Conservation (phyloP, 257 asterid genomes). For the Przewalskia tangutica region DNA sequence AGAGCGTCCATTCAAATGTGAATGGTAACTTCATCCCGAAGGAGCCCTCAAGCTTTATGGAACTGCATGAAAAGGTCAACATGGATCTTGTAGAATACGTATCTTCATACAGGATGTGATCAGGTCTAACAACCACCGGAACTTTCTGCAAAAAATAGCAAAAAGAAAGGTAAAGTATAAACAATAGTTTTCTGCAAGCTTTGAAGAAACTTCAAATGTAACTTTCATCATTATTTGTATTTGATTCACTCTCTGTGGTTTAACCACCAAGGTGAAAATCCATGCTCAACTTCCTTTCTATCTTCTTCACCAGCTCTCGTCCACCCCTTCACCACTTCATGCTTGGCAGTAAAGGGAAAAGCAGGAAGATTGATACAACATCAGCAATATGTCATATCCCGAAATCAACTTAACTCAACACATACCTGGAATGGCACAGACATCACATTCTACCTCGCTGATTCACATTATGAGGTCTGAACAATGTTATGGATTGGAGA, state of each 20-base stretch:
- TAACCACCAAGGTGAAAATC: not conserved
- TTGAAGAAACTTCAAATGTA: not conserved
- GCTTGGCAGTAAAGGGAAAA: not conserved
- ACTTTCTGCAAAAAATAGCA: conserved; percentile 37
- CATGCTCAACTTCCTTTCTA: not conserved
- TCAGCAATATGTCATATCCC: not conserved
- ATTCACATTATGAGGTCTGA: not conserved
- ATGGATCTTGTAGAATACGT: conserved; percentile 27
- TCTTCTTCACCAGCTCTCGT: not conserved
- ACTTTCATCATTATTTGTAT: not conserved
- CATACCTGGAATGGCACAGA: not conserved
- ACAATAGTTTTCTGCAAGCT: not conserved
- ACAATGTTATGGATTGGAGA: not conserved
- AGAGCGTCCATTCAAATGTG: conserved; percentile 38
- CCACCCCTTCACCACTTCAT: not conserved
- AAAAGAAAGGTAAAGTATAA: not conserved
- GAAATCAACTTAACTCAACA: not conserved
- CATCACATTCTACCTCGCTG: not conserved
- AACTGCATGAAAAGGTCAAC: conserved; percentile 48
- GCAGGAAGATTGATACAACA: not conserved
- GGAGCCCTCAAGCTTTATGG: conserved; percentile 40
- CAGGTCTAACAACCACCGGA: conserved; percentile 44
- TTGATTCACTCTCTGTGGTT: not conserved
- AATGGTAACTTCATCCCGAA: conserved; percentile 14
- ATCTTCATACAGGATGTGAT: conserved; percentile 34